phyloP scores from a whole-genome alignment of 768 basidiomycete species.

The Cystofilobasidium bisporidii region DNA sequence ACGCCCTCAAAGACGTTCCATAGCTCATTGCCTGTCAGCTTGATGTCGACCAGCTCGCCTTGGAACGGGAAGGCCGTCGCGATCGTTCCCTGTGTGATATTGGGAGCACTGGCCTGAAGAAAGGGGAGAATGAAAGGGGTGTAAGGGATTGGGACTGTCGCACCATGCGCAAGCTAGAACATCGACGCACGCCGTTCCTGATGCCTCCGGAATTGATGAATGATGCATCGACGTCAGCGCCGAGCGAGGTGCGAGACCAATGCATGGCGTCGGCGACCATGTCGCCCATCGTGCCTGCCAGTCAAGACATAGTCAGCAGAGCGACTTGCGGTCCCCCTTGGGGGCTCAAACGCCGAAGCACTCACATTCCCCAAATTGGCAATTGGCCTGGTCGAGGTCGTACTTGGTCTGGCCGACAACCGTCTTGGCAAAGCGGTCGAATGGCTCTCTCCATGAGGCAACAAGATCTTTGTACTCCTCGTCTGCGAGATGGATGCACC shows the following conservation, averaged over 20 bases:
- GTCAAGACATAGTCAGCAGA: neutral
- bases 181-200: conserved; percentile 36
- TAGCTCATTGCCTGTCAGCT: conserved; percentile 43
- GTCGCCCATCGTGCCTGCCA: conserved; percentile 42
- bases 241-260: conserved; percentile 35
- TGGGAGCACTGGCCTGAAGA: neutral
- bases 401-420: conserved; percentile 42
- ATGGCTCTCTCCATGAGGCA: conserved; percentile 43
- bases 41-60: conserved; percentile 43
- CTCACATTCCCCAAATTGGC: conserved; percentile 45
- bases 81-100: conserved; percentile 29
- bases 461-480: conserved; percentile 42
- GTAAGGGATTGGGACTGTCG: too few species aligned
- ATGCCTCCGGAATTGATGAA: conserved; percentile 46
- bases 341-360: neutral
- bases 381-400: conserved; percentile 43
- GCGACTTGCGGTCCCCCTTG: too few species aligned
- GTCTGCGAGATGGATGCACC: conserved; percentile 27
- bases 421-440: conserved; percentile 39
- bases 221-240: conserved; percentile 37
- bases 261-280: conserved; percentile 45
- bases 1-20: conserved; percentile 46
- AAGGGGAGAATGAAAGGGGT: too few species aligned
- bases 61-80: conserved; percentile 46
- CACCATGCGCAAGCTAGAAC: too few species aligned